Evolutionary conservation across 352 stramenopile genomes (phyloP).

Genomic region (Blastocystis sp.): DNA sequence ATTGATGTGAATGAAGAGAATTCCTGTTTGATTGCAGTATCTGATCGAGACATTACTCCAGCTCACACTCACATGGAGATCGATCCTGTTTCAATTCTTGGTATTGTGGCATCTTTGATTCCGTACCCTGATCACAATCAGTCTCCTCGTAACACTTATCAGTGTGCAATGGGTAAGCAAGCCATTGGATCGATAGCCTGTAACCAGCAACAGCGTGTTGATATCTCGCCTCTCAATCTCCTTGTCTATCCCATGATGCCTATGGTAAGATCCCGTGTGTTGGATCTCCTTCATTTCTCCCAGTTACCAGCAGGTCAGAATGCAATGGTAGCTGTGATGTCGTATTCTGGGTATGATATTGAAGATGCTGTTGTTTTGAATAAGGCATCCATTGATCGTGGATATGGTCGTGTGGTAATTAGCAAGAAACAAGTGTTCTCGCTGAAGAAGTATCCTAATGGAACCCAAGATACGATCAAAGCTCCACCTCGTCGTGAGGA

Average conservation of each 20-base stretch:
- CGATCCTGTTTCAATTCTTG: slow-evolving; percentile 96
- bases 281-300: slow-evolving; percentile 98
- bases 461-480: slow-evolving; percentile 88
- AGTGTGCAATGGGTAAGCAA: slow-evolving; percentile 99
- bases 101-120: slow-evolving; percentile 95
- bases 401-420: slow-evolving; percentile 97
- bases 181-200: slow-evolving; percentile 97
- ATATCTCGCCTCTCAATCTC: slow-evolving; percentile 92
- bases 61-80: slow-evolving; percentile 97
- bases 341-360: slow-evolving; percentile 99
- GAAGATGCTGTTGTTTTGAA: slow-evolving; percentile 99
- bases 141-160: slow-evolving; percentile 97
- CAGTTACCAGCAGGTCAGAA: slow-evolving; percentile 96
- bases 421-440: slow-evolving; percentile 95
- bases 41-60: slow-evolving; percentile 79
- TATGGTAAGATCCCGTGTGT: slow-evolving; percentile 95
- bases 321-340: slow-evolving; percentile 97
- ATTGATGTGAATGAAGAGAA: slow-evolving; percentile 99
- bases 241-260: slow-evolving; percentile 97
- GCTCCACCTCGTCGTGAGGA: slow-evolving; percentile 83
- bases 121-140: slow-evolving; percentile 99
- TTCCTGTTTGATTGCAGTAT: slow-evolving; percentile 95
- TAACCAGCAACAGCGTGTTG: slow-evolving; percentile 98
- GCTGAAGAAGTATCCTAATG: slow-evolving; percentile 93
- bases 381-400: slow-evolving; percentile 90